Evolutionary conservation across 1,139 yeast species (phyloP).

Genomic region (Chernovozyma sophiae-reginae): DNA sequence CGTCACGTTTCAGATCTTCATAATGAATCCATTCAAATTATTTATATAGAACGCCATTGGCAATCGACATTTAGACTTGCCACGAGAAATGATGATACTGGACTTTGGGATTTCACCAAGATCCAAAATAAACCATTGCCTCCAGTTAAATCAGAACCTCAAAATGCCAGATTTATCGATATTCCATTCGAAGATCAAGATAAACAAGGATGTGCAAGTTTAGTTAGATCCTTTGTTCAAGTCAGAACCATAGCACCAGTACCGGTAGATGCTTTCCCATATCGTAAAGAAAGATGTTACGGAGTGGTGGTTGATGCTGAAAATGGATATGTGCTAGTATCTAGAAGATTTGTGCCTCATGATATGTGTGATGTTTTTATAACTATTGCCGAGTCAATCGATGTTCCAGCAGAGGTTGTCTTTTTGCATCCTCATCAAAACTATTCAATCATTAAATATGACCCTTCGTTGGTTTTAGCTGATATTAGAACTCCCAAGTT

Average conservation of each 20-base stretch:
- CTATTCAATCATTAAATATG: slow-evolving; percentile 80
- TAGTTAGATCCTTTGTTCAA: slow-evolving; percentile 56
- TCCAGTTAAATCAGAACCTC: slow-evolving; percentile 43
- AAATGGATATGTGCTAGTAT: slow-evolving; percentile 74
- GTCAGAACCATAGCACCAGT: slow-evolving; percentile 64
- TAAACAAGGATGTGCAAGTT: slow-evolving; percentile 48
- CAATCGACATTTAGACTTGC: slow-evolving; percentile 67
- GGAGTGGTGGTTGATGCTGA: slow-evolving; percentile 81
- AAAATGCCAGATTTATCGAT: slow-evolving; percentile 66
- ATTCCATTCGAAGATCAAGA: slow-evolving; percentile 53
- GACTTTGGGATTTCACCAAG: slow-evolving; percentile 80
- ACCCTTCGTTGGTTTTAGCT: slow-evolving; percentile 54
- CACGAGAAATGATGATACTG: slow-evolving; percentile 73
- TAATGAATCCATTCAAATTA: slow-evolving; percentile 59
- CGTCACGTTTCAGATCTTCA: slow-evolving; percentile 82
- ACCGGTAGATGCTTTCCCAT: slow-evolving; percentile 70
- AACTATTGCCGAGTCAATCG: slow-evolving; percentile 81
- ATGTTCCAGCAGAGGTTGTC: slow-evolving; percentile 75
- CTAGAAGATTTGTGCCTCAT: slow-evolving; percentile 79
- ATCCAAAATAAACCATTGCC: slow-evolving; percentile 63
- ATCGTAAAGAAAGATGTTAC: slow-evolving; percentile 57
- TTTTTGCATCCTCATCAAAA: slow-evolving; percentile 88
- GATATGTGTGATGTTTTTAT: slow-evolving; percentile 76
- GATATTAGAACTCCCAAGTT: slow-evolving; percentile 59
- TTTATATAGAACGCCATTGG: slow-evolving; percentile 85